Base-by-base conservation (phyloP, 2,329 filamentous ascomycete genomes). In the Coleophoma crateriformis region DNA sequence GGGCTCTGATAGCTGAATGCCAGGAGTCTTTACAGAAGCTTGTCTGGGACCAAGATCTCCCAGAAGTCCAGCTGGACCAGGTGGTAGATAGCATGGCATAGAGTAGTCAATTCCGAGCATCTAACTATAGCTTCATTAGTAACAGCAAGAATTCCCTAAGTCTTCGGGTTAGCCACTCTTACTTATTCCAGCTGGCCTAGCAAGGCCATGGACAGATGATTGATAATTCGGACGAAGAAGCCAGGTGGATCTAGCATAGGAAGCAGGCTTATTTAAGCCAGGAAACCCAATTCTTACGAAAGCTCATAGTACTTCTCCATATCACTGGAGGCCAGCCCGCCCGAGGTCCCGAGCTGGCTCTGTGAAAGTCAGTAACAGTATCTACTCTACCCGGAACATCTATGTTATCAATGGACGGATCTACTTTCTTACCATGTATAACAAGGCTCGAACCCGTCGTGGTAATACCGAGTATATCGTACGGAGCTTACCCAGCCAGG, bases 381-480 rank as follows among this genome's bases (percentile, higher is more conserved):
- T 47, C 10, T 46, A 45, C 34, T 54, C 46, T 6, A 37, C 33
- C n/a, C 38, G 42, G 19, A 54, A 54, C 32, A 49, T 51, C 14
- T 51, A 42, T 41, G 20, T 54, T 1, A 46, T 54, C 19, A 54
- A 54, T 34, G 39, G 49, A n/a, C 42, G 27, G 37, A 22, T 51
- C 13, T 45, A 12, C 27, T 12, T 53, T 10, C 33, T 53, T 17
- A 50, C 46, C 6, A 53, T 39, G 15, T 53, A 53, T 27, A 15
- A 53, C 42, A 52, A 52, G 35, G 7, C 41, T 3, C 34, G 34
- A 12, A 52, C 41, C 22, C 32, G 46, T 5, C 15, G 46, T 12
- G 51, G 51, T 3, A 53, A 53, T 5, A 48, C 20, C 32, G 49
- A 53, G 15, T 51, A 53, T 22, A 46, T 53, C 14, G 11, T 53